Conservation (phyloP, 495 filamentous ascomycete genomes). For the Talaromyces wortmannii region DNA sequence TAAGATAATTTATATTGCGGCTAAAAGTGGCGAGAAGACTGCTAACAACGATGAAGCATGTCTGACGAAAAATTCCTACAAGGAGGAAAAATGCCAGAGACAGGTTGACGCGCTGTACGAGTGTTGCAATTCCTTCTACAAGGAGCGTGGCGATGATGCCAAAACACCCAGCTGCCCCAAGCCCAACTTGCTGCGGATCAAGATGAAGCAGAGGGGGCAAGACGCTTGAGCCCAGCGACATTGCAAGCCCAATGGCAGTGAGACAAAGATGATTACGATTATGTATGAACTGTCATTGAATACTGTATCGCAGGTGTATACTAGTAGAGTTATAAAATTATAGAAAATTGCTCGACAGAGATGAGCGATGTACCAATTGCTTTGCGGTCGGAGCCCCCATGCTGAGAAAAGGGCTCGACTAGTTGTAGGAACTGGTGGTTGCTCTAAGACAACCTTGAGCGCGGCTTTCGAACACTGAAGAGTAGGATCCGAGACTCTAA, state of each 20-base stretch:
- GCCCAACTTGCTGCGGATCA: conserved; percentile 66
- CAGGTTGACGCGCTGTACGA: conserved; percentile 90
- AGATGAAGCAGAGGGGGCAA: conserved; percentile 75
- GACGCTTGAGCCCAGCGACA: conserved; percentile 8
- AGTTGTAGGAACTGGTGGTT: conserved; percentile 63
- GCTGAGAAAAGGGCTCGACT: conserved; percentile 46
- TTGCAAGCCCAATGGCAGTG: not conserved
- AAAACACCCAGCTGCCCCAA: conserved; percentile 82
- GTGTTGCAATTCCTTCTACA: conserved; percentile 88
- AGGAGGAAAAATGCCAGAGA: conserved; percentile 75
- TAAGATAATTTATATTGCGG: conserved; percentile 22
- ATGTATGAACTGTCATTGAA: no score
- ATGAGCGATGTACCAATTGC: conserved; percentile 37
- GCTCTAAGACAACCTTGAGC: conserved; percentile 98
- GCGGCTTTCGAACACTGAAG: conserved; percentile 96
- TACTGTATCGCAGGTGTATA: no score
- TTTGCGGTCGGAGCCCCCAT: conserved; percentile 48
- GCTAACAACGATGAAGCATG: conserved; percentile 53
- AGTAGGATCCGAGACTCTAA: conserved; percentile 99
- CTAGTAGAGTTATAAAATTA: no score
- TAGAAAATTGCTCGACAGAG: not conserved
- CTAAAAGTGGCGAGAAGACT: not conserved
- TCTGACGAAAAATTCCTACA: conserved; percentile 73
- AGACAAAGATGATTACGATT: not conserved
- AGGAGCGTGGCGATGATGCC: conserved; percentile 68